Conservation (phyloP, 2,329 filamentous ascomycete genomes). For the Colletotrichum orchidophilum region DNA sequence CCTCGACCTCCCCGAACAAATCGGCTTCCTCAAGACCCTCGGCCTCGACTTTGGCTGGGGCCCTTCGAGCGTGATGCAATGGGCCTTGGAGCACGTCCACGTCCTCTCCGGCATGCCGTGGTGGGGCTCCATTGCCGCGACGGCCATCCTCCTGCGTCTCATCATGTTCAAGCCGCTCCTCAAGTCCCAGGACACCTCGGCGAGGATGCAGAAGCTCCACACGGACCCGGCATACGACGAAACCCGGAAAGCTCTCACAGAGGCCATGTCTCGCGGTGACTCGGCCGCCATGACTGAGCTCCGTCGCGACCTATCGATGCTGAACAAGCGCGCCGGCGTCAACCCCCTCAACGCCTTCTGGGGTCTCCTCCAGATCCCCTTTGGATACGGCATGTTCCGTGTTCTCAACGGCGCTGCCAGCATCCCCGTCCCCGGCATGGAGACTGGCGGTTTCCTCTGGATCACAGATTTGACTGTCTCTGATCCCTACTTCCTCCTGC, state of each 20-base stretch:
- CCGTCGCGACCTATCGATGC: constrained; percentile 46
- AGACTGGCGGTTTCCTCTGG: constrained; percentile 79
- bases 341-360: constrained; percentile 47
- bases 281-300: constrained; percentile 55
- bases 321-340: constrained; percentile 49
- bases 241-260: constrained; percentile 48
- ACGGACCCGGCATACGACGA: constrained; percentile 62
- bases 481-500: constrained; percentile 84
- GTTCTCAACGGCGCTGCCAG: constrained; percentile 77
- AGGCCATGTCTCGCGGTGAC: constrained; percentile 65
- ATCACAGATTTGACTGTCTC: constrained; percentile 77
- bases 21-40: constrained; percentile 84
- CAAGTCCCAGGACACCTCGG: constrained; percentile 67
- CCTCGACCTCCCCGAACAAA: constrained; percentile 73
- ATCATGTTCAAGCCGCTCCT: constrained; percentile 74
- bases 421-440: constrained; percentile 83
- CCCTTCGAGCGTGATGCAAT: constrained; percentile 78
- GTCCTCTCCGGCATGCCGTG: constrained; percentile 80
- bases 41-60: constrained; percentile 92
- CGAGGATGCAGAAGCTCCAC: constrained; percentile 68
- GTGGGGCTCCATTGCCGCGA: constrained; percentile 78
- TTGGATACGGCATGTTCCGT: constrained; percentile 85
- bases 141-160: constrained; percentile 72
- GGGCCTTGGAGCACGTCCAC: constrained; percentile 83
- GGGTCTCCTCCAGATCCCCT: constrained; percentile 62